Conservation (phyloP, 2,329 filamentous ascomycete species). For the Coniochaeta sp. region DNA sequence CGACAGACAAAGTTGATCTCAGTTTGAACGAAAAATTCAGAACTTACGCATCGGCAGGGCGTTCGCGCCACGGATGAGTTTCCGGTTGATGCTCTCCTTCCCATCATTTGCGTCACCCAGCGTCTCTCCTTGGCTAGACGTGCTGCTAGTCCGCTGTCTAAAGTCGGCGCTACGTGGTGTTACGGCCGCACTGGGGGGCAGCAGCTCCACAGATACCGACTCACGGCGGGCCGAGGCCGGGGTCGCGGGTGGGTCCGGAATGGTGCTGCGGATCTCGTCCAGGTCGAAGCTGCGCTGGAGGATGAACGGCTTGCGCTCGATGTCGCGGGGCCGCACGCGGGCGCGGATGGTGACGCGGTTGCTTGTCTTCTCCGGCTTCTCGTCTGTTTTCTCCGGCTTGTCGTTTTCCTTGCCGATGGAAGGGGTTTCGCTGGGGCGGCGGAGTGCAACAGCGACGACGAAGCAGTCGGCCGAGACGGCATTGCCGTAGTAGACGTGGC, state of each 20-base stretch:
- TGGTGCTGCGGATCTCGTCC: conserved; percentile 34
- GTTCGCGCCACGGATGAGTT: background rate
- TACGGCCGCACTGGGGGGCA: background rate
- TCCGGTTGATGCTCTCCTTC: background rate
- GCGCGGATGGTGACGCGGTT: conserved; percentile 30
- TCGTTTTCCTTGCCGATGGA: conserved; percentile 8
- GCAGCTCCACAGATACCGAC: background rate
- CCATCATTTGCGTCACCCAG: background rate
- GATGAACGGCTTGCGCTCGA: conserved; percentile 34
- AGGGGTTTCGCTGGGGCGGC: conserved; percentile 21
- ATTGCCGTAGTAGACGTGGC: conserved; percentile 32
- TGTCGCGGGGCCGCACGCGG: conserved; percentile 30
- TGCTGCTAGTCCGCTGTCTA: background rate
- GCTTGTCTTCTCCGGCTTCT: background rate
- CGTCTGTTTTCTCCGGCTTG: background rate
- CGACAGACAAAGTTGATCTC: too few relatives aligned
- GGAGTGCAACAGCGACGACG: conserved; percentile 32
- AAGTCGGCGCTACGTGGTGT: background rate
- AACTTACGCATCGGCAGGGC: background rate
- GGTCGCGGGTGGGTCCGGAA: conserved; percentile 25
- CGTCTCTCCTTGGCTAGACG: background rate
- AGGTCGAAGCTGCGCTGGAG: conserved; percentile 44
- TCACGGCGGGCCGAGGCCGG: conserved; percentile 9
- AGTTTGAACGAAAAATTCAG: background rate
- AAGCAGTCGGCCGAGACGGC: conserved; percentile 34